A percentile compares a stretch with the other conserved stretches of the same genome.
Conservation (phyloP, 192 early-diverging fungal species). For the Umbelopsis vinacea region DNA sequence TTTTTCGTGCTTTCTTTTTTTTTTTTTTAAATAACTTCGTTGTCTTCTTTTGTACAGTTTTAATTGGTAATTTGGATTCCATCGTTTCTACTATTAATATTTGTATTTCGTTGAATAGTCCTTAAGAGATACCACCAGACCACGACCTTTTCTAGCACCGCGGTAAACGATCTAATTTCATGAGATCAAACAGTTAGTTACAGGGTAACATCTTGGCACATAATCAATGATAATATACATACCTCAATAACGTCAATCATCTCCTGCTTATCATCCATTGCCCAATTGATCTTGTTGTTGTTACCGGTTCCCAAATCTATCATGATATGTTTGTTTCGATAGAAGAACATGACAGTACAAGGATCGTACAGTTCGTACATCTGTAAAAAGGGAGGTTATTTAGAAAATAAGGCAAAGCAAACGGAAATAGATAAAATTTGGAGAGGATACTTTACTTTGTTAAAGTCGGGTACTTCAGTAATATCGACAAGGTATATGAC, state of each 20-base stretch:
- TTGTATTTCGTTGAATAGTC: constrained; percentile 98
- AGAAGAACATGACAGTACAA: constrained; percentile 98
- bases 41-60: constrained; percentile 8
- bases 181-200: not conserved
- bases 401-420: not conserved
- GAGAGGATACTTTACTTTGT: constrained; percentile 53
- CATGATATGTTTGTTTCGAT: constrained; percentile 97
- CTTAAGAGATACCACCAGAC: constrained; percentile 96
- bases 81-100: constrained; percentile 60
- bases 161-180: constrained; percentile 73
- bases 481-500: constrained; percentile 97
- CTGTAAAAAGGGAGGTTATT: constrained; percentile 41
- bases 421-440: not conserved
- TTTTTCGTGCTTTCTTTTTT: not conserved
- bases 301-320: constrained; percentile 98
- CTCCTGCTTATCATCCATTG: constrained; percentile 93
- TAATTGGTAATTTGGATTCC: not conserved
- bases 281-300: constrained; percentile 99
- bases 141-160: constrained; percentile 94
- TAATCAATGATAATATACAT: not conserved
- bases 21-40: not conserved
- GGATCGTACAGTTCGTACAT: constrained; percentile 99
- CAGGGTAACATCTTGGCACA: not conserved
- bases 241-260: constrained; percentile 90
- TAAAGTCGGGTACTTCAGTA: constrained; percentile 91